Percentiles rank a stretch among this genome's conserved stretches.
These are phyloP conservation scores for Collariella sp. DNA, from an alignment of 495 filamentous ascomycete genomes.

Conservation along the genomic window DNA sequence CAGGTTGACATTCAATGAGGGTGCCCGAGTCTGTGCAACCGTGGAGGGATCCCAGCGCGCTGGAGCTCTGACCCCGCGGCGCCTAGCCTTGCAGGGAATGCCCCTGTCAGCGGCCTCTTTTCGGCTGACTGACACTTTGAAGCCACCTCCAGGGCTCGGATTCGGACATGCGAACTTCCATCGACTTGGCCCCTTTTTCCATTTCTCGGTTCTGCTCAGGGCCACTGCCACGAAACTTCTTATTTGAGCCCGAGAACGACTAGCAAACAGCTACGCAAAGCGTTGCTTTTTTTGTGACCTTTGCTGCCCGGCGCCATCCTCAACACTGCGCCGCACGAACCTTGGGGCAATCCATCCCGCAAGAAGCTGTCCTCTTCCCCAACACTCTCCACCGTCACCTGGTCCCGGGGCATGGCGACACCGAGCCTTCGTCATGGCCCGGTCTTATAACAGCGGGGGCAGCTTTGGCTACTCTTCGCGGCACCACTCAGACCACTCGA, in stretches of 20 bases:
- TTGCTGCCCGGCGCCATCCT: not conserved
- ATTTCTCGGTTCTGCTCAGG: not conserved
- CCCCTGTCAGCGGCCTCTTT: too few relatives aligned
- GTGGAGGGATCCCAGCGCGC: too few relatives aligned
- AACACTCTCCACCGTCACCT: not conserved
- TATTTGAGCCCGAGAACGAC: not conserved
- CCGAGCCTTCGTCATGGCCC: slow-evolving; percentile 17
- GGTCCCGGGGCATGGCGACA: slow-evolving; percentile 19
- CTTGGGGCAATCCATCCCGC: not conserved
- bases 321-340: not conserved
- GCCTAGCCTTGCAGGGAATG: too few relatives aligned
- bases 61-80: too few relatives aligned
- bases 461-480: slow-evolving; percentile 8
- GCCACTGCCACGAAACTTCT: not conserved
- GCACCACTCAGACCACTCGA: slow-evolving; percentile 16
- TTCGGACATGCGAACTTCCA: too few relatives aligned
- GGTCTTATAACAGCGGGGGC: slow-evolving; percentile 19
- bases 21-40: too few relatives aligned
- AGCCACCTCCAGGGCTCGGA: too few relatives aligned
- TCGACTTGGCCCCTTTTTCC: not conserved
- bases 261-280: not conserved
- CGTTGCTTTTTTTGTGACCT: not conserved
- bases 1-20: too few relatives aligned
- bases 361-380: not conserved
- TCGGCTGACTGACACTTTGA: too few relatives aligned